phyloP scores from a whole-genome alignment of 345 rosid genomes.

The Camelina sativa region DNA sequence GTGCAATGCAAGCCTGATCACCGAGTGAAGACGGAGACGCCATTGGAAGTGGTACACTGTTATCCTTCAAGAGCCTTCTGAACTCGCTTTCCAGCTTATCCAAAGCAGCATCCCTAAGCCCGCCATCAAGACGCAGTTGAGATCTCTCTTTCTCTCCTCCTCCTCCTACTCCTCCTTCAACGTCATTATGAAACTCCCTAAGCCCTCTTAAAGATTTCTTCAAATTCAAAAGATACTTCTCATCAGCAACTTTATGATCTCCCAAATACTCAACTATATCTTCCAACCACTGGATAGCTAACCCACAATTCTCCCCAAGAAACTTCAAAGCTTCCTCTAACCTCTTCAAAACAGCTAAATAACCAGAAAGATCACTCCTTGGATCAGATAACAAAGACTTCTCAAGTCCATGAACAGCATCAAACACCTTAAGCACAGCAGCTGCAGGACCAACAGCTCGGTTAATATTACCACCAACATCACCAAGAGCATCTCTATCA shows the following conservation, averaged over 20 bases:
- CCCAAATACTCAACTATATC: conserved; percentile 96
- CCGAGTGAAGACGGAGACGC: conserved; percentile 62
- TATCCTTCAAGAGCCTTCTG: conserved; percentile 72
- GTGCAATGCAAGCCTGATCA: conserved; percentile 79
- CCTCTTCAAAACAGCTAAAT: conserved; percentile 82
- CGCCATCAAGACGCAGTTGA: conserved; percentile 69
- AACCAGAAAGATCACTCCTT: conserved; percentile 74
- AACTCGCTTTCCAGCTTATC: conserved; percentile 83
- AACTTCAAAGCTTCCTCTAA: conserved; percentile 93
- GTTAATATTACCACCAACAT: conserved; percentile 92
- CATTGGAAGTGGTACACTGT: conserved; percentile 92
- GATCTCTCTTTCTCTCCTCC: conserved; percentile 40
- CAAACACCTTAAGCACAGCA: conserved; percentile 96
- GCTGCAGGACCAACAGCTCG: conserved; percentile 99
- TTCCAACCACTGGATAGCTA: conserved; percentile 98
- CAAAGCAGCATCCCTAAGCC: conserved; percentile 81
- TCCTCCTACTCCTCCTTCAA: conserved; percentile 1
- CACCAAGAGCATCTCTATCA: conserved; percentile 79
- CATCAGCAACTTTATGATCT: conserved; percentile 84
- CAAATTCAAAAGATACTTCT: conserved; percentile 65
- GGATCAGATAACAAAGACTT: conserved; percentile 89
- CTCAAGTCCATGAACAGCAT: conserved; percentile 96
- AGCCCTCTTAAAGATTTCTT: conserved; percentile 71
- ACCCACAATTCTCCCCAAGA: conserved; percentile 88
- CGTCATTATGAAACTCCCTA: conserved; percentile 57